These are phyloP conservation scores for Piromyces finnis DNA, from an alignment of 192 early-diverging fungal species.

Conservation along the genomic window DNA sequence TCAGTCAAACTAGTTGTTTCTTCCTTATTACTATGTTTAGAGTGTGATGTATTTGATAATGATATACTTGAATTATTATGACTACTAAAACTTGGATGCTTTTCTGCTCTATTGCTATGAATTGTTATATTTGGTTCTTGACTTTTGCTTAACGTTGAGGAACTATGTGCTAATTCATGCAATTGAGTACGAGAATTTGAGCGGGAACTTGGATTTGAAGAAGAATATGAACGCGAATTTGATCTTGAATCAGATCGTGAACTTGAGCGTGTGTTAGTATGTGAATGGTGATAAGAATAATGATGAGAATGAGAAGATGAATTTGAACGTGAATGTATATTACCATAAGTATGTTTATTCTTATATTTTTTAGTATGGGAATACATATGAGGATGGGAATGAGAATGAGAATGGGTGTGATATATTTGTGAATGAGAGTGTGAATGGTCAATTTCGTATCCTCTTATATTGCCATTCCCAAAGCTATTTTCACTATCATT, in stretches of 20 bases:
- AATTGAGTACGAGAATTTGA: not conserved
- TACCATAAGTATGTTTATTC: no score
- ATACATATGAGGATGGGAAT: not conserved
- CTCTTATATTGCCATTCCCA: not conserved
- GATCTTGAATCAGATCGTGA: not conserved
- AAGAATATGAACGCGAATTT: not conserved
- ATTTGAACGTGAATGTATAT: not conserved
- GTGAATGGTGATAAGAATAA: no score
- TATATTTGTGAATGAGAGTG: not conserved
- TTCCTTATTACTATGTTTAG: not conserved
- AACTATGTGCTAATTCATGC: not conserved
- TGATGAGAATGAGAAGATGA: no score
- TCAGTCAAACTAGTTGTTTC: not conserved
- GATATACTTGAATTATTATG: not conserved
- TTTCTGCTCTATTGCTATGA: not conserved
- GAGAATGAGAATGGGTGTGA: not conserved
- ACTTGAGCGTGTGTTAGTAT: not conserved
- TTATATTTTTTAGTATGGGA: not conserved
- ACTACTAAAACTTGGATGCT: not conserved
- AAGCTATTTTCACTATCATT: not conserved
- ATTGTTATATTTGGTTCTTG: not conserved
- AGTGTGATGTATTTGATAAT: not conserved
- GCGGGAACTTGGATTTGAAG: not conserved
- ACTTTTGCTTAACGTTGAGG: not conserved
- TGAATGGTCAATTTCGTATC: no score